Base-by-base conservation (phyloP, 306 rosid species). In the Mimosa pudica region DNA sequence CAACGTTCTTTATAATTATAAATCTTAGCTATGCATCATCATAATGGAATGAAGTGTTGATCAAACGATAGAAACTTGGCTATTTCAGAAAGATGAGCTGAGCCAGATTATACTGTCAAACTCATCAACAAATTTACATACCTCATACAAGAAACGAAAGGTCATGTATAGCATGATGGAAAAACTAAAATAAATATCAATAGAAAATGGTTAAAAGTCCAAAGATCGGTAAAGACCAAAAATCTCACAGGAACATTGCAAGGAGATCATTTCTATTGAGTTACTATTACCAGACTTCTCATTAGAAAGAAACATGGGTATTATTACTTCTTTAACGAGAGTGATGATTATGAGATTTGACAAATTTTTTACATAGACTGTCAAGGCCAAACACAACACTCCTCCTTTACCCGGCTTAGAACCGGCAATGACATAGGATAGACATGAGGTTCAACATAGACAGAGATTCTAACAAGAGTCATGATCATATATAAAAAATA, bases 401-500 rank as follows among this genome's bases (percentile, higher is more conserved):
- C 30, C 30, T 24, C 30, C 30, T 24, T 24, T 24, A 24, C 30
- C 30, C 30, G 30, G 1, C 30, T 24, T 24, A 1, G 30, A 24
- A 24, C 30, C 30, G 30, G 30, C 30, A 24, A 24, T 24, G 30
- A 24, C 30, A 24, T 24, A 24, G 30, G 30, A 24, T 24, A 24
- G 30, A 24, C 30, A 24, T 24, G 30, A 24, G 30, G 30, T 24
- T 24, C 30, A 24, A 24, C 30, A 24, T 24, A 24, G 30, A 24
- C 30, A 24, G 30, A 24, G 30, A 24, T 24, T 24, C 52, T 5
- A 5, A 58, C 3, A 14, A 33, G 63, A 49, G 10, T 16, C 64
- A 35, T 5, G 41, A 14, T 45, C 75, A 76, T 64, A 38, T n/a
- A 30, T 47, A n/a, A 73, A 73, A 77, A 49, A 8, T 14, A 32